Percentiles rank a stretch among this genome's conserved stretches.
These are phyloP conservation scores for Fusarium equiseti DNA, from an alignment of 2,329 filamentous ascomycete genomes.

Conservation along the genomic window DNA sequence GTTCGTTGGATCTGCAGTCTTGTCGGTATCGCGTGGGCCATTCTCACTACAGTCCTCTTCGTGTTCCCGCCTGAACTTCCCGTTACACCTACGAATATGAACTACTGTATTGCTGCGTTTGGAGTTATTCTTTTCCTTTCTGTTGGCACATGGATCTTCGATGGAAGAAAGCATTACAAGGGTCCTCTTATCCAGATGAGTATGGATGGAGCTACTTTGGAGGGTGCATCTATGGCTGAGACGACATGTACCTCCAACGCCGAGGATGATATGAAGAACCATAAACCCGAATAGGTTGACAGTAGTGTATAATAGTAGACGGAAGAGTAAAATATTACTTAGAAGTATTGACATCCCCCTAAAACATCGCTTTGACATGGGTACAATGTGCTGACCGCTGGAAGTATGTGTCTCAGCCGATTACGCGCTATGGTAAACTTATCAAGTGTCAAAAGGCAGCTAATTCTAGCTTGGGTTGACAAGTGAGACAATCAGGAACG, in stretches of 20 bases:
- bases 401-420: not conserved
- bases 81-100: slow-evolving; percentile 77
- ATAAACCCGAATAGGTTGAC: not conserved
- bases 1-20: slow-evolving; percentile 55
- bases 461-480: not conserved
- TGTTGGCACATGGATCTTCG: slow-evolving; percentile 59
- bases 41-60: slow-evolving; percentile 80
- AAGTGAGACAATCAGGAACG: not conserved
- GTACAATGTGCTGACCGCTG: too few relatives aligned
- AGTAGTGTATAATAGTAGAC: not conserved
- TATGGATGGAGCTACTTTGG: slow-evolving; percentile 28
- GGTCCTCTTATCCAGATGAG: slow-evolving; percentile 50
- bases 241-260: slow-evolving; percentile 34
- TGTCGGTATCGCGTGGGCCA: slow-evolving; percentile 71
- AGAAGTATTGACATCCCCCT: not conserved
- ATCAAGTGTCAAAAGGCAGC: not conserved
- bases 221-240: slow-evolving; percentile 36
- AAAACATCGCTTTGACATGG: too few relatives aligned
- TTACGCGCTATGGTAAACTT: not conserved
- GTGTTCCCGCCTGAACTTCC: slow-evolving; percentile 77
- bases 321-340: not conserved
- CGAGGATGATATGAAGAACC: slow-evolving; percentile 30
- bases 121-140: slow-evolving; percentile 61
- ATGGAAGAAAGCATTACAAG: slow-evolving; percentile 62
- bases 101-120: slow-evolving; percentile 63